Evolutionary conservation across 2,329 filamentous ascomycete species (phyloP).

Genomic region (Atkinsonella texensis): DNA sequence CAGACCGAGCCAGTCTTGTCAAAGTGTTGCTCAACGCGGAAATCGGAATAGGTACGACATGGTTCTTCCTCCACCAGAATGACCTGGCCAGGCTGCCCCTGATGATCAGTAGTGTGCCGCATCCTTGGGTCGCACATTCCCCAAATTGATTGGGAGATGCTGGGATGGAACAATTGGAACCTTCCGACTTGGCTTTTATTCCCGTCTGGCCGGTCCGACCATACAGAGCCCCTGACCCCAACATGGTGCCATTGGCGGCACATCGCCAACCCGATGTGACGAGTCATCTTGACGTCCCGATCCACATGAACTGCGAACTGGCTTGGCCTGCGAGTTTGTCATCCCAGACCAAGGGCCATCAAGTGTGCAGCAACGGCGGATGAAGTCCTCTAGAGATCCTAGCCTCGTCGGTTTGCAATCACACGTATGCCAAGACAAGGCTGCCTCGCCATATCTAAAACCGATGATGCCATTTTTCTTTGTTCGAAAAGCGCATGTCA

Average conservation of each 20-base stretch:
- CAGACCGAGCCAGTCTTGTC: background rate
- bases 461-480: background rate
- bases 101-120: background rate
- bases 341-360: background rate
- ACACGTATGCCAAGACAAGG: background rate
- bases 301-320: background rate
- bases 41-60: background rate
- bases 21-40: background rate
- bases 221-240: background rate
- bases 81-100: background rate
- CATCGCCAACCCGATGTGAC: background rate
- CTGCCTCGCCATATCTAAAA: background rate
- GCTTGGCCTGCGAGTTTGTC: background rate
- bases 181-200: background rate
- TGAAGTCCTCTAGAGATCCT: background rate
- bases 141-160: background rate
- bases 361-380: background rate
- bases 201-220: conserved; percentile 1
- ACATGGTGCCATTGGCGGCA: background rate
- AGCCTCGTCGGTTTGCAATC: background rate
- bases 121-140: background rate
- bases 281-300: background rate
- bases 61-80: background rate
- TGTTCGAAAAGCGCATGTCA: no score
- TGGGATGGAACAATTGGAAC: background rate